phyloP scores from a whole-genome alignment of 2,329 filamentous ascomycete species.

The Sporothrix mexicana region DNA sequence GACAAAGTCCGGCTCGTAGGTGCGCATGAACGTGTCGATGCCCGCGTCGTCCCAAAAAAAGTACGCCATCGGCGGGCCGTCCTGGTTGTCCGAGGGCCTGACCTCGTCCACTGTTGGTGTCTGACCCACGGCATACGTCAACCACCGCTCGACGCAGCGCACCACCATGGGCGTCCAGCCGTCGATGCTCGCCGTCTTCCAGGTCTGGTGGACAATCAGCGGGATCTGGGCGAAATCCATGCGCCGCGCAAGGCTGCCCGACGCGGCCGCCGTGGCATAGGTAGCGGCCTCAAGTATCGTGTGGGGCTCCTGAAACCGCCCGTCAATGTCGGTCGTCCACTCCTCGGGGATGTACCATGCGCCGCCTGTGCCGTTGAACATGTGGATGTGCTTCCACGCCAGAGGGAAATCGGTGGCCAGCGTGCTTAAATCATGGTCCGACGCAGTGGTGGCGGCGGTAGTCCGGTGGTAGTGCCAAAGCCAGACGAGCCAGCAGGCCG shows the following conservation, averaged over 20 bases:
- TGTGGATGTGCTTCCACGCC: constrained; percentile 9
- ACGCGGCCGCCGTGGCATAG: background rate
- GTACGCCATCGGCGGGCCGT: constrained; percentile 22
- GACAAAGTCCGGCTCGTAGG: constrained; percentile 20
- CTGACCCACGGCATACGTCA: constrained; percentile 7
- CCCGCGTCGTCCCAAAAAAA: constrained; percentile 28
- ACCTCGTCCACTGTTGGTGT: too few species aligned
- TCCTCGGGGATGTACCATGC: constrained; percentile 24
- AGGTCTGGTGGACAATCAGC: constrained; percentile 25
- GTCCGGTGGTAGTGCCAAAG: background rate
- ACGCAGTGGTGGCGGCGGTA: background rate
- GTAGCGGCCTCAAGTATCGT: constrained; percentile 7
- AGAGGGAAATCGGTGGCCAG: background rate
- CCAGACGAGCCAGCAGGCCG: background rate
- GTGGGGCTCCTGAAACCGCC: background rate
- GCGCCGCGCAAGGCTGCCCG: background rate
- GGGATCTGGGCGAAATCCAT: constrained; percentile 14
- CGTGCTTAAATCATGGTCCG: background rate
- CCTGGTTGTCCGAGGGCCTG: background rate
- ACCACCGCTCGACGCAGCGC: constrained; percentile 25
- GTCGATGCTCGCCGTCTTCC: constrained; percentile 20
- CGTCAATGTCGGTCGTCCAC: background rate
- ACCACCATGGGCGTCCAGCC: constrained; percentile 12
- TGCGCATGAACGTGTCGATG: constrained; percentile 1
- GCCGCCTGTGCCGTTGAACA: background rate